Evolutionary conservation across 169 alveolate species (phyloP).

Genomic region (Eimeria sp.): DNA sequence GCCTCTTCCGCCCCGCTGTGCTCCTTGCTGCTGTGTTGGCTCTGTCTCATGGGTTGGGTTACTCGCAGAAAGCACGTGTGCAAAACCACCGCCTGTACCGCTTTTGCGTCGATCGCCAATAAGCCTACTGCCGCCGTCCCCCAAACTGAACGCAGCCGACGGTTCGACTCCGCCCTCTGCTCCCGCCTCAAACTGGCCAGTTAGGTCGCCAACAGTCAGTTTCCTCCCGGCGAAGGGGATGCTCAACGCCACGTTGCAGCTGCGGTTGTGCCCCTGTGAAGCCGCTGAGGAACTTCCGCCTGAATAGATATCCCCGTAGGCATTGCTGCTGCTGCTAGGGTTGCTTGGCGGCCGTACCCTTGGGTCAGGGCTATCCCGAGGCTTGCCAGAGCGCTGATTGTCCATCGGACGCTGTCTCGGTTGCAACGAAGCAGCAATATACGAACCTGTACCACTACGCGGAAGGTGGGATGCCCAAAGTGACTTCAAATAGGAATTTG

Average conservation of each 20-base stretch:
- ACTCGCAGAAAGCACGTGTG: neutral
- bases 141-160: neutral
- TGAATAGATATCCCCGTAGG: neutral
- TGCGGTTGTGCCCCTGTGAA: neutral
- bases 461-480: conserved; percentile 34
- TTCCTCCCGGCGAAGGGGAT: neutral
- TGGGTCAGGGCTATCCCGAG: neutral
- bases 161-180: neutral
- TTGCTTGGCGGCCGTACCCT: neutral
- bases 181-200: neutral
- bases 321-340: conserved; percentile 27
- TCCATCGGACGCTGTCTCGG: conserved; percentile 14
- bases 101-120: neutral
- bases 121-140: neutral
- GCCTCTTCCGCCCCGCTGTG: neutral
- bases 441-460: neutral
- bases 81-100: neutral
- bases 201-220: neutral
- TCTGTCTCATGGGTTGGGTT: neutral
- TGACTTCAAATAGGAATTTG: conserved; percentile 39
- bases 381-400: neutral
- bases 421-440: neutral
- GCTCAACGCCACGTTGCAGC: conserved; percentile 26
- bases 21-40: neutral
- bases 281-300: neutral